phyloP scores from a whole-genome alignment of 2,329 filamentous ascomycete species.

The Nannizziopsis barbatae region DNA sequence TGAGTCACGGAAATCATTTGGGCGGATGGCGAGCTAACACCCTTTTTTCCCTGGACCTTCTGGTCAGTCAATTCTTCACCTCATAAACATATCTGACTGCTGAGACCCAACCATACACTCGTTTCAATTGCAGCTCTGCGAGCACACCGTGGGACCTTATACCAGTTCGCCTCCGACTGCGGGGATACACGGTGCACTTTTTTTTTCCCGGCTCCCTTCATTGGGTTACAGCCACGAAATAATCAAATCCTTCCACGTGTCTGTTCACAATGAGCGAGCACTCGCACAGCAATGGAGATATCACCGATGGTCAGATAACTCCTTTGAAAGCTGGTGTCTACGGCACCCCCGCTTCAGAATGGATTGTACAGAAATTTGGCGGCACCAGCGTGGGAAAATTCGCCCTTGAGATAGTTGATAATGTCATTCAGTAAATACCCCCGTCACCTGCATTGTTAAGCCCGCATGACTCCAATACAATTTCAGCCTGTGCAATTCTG shows the following conservation, averaged over 20 bases:
- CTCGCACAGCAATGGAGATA: conserved; percentile 15
- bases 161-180: neutral
- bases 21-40: too few relatives aligned
- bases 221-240: conserved; percentile 1
- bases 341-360: conserved; percentile 30
- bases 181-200: conserved; percentile 3
- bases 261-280: conserved; percentile 13
- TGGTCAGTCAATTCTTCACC: too few relatives aligned
- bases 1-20: too few relatives aligned
- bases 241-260: neutral
- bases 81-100: too few relatives aligned
- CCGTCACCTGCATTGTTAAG: neutral
- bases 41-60: too few relatives aligned
- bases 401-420: conserved; percentile 59
- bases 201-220: conserved; percentile 4
- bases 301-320: conserved; percentile 12
- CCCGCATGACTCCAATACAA: neutral
- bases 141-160: neutral
- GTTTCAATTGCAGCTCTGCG: neutral
- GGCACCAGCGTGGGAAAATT: conserved; percentile 95
- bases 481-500: neutral
- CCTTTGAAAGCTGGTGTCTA: conserved; percentile 19
- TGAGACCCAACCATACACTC: neutral
- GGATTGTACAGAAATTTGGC: conserved; percentile 91
- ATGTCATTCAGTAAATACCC: conserved; percentile 52